Conservation (phyloP, 352 stramenopile species). For the Stramenopiles sp. region DNA sequence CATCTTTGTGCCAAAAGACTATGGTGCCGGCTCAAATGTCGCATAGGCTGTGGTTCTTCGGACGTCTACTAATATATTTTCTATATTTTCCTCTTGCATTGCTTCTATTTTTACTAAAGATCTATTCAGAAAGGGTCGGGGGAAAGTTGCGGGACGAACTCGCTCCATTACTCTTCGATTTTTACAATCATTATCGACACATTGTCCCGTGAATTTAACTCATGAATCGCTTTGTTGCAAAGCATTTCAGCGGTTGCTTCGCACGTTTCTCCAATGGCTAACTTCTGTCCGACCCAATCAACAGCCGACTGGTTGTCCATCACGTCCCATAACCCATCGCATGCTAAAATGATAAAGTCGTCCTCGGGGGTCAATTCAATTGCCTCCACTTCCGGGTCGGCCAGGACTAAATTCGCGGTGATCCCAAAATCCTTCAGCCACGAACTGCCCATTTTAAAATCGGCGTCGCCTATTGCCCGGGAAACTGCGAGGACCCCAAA, state of each 20-base stretch:
- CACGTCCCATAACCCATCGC: constrained; percentile 56
- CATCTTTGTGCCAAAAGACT: no score
- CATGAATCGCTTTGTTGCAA: background rate
- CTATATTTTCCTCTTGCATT: no score
- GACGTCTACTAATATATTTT: no score
- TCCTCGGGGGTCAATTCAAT: constrained; percentile 28
- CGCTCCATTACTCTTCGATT: background rate
- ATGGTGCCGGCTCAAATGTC: no score
- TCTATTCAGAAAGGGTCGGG: no score
- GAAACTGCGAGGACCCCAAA: constrained; percentile 42
- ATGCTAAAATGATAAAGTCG: constrained; percentile 40
- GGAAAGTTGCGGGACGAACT: no score
- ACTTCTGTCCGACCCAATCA: constrained; percentile 30
- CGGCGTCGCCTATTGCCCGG: constrained; percentile 41
- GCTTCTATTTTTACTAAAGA: no score
- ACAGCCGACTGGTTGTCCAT: constrained; percentile 42
- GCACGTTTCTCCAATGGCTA: background rate
- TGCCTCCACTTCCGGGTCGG: constrained; percentile 61
- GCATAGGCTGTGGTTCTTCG: no score
- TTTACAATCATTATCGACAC: background rate
- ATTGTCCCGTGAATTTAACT: constrained; percentile 4
- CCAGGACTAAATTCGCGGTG: constrained; percentile 32
- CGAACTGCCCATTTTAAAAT: constrained; percentile 10
- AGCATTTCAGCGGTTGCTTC: background rate
- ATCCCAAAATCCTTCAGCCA: constrained; percentile 47